Conservation (phyloP, 345 rosid genomes). For the Pistacia integerrima region DNA sequence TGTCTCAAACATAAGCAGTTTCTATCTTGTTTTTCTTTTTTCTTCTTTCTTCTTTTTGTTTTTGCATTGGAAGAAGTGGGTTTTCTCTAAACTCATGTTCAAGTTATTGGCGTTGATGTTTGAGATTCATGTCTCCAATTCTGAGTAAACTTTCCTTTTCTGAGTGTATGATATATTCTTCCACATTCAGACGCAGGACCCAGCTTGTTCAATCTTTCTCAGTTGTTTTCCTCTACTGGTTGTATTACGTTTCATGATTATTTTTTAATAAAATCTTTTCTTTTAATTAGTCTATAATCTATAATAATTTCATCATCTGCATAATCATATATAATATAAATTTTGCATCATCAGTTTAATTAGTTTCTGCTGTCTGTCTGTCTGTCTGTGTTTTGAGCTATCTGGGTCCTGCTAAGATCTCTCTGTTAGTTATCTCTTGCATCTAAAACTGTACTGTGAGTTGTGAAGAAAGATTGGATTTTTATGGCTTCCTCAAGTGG, state of each 20-base stretch:
- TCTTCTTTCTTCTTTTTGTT: not conserved
- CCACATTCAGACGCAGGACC: conserved; percentile 83
- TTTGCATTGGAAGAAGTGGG: not conserved
- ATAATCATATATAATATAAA: not conserved
- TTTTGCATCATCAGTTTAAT: not conserved
- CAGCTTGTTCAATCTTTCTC: conserved; percentile 99
- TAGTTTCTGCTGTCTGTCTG: not conserved
- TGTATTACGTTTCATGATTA: conserved; percentile 88
- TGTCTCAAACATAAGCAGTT: conserved; percentile 4
- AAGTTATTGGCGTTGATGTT: conserved; percentile 67
- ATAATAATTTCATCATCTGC: conserved; percentile 17
- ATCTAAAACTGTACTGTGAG: not conserved
- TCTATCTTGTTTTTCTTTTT: not conserved
- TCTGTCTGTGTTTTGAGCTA: conserved; percentile 6
- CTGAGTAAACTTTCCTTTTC: conserved; percentile 80
- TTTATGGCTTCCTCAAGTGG: conserved; percentile 77
- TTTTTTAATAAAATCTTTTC: conserved; percentile 20
- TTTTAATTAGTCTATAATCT: conserved; percentile 14
- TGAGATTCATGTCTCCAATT: conserved; percentile 98
- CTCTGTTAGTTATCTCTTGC: conserved; percentile 4
- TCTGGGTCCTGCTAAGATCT: conserved; percentile 45
- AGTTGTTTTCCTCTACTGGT: conserved; percentile 98
- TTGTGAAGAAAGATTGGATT: no score
- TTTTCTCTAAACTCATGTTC: conserved; percentile 54
- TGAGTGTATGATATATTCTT: conserved; percentile 89